Evolutionary conservation across 176 grass and related monocot species (phyloP), one percentile per base, ranked within the genome.

Genomic region (Panicum miliaceum): DNA sequence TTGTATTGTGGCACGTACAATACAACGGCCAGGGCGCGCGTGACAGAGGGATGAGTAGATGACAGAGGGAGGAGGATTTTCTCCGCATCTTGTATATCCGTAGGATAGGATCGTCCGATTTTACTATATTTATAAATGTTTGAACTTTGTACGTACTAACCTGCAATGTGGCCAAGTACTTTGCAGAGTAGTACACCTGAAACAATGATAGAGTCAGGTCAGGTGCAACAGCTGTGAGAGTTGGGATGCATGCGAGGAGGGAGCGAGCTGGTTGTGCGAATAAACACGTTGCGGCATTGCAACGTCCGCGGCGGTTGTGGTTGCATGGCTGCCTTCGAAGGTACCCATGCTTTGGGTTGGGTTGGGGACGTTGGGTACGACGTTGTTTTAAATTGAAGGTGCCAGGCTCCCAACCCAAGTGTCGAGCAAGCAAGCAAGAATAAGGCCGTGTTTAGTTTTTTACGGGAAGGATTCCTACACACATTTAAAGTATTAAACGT

Each of bases 211-310:
- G 13, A 1, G 53, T 22, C 19, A 22, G 38, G 48, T 4, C 23
- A 18, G 75, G 52, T 59, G 64, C 52, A 78, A 85, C 26, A 77
- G 83, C 51, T 78, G 48, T 32, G 5, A 58, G n/a, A n/a, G n/a
- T n/a, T n/a, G n/a, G n/a, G n/a, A n/a, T n/a, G n/a, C n/a, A n/a
- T n/a, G n/a, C n/a, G n/a, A 27, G 46, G 12, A 40, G 37, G 3
- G 20, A 20, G 22, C 14, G 7, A 68, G 36, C 65, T 68, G 36
- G 20, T 68, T 68, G 19, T 57, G 53, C 53, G 53, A 57, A 57
- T 57, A 57, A 57, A 57, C 53, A 35, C 62, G 13, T 64, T 67
- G 64, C 64, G 10, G 20, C 66, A 20, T 46, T n/a, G 64, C 64
- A 20, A 38, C 66, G 19, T 46, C 42, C 12, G 23, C 29, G 11